A percentile compares a stretch with the other conserved stretches of the same genome.
phyloP scores from a whole-genome alignment of 306 rosid genomes.

The Chamaecrista fasciculata region DNA sequence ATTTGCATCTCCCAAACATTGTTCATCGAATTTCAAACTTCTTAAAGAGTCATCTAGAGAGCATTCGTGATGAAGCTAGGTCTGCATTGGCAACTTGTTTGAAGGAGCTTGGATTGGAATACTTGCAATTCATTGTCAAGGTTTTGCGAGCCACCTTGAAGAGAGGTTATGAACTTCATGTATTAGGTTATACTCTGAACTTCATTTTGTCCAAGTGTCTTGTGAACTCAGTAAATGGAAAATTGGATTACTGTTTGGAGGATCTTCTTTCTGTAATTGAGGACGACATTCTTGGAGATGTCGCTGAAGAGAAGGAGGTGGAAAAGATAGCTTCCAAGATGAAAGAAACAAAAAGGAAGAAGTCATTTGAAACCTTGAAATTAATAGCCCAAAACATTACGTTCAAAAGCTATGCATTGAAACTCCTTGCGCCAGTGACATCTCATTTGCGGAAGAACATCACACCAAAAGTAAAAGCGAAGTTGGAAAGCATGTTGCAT shows the following conservation, averaged over 20 bases:
- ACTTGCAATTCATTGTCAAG: slow-evolving; percentile 71
- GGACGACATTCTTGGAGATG: slow-evolving; percentile 84
- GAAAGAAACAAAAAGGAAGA: slow-evolving; percentile 81
- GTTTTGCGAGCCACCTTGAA: slow-evolving; percentile 70
- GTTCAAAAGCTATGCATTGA: slow-evolving; percentile 65
- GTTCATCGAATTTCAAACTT: slow-evolving; percentile 81
- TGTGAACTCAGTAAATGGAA: slow-evolving; percentile 46
- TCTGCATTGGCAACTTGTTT: slow-evolving; percentile 80
- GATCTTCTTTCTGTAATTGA: slow-evolving; percentile 77
- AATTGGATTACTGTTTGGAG: slow-evolving; percentile 81
- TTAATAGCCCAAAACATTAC: slow-evolving; percentile 73
- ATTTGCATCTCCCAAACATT: slow-evolving; percentile 72
- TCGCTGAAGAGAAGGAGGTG: slow-evolving; percentile 92
- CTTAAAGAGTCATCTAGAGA: slow-evolving; percentile 77
- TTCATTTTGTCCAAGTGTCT: slow-evolving; percentile 75
- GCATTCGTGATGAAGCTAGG: slow-evolving; percentile 92
- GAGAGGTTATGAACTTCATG: slow-evolving; percentile 92
- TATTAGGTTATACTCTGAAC: slow-evolving; percentile 83
- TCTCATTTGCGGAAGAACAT: slow-evolving; percentile 58
- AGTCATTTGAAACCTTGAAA: slow-evolving; percentile 79
- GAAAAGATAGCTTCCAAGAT: slow-evolving; percentile 91
- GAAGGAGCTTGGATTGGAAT: slow-evolving; percentile 91
- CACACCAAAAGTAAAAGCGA: slow-evolving; percentile 64
- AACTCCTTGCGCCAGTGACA: slow-evolving; percentile 72
- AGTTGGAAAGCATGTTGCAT: slow-evolving; percentile 74